Base-by-base conservation (phyloP, 2,329 filamentous ascomycete species). In the Leptoxyphium fumago region DNA sequence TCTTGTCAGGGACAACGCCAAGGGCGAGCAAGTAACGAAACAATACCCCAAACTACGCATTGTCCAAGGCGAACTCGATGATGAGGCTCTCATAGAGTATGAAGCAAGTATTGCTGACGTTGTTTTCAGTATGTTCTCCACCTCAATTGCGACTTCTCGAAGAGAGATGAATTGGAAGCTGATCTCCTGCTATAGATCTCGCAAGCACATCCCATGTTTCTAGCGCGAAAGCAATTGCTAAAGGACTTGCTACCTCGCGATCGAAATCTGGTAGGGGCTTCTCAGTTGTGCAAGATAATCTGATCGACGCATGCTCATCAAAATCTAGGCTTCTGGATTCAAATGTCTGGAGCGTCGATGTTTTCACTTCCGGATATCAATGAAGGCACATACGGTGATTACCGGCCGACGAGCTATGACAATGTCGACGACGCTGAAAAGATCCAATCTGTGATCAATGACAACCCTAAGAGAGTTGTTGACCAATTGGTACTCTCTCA, bases 401-500 rank as follows among this genome's bases (percentile, higher is more conserved):
- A 50, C 1, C 57, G 61, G 0, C 62, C 66, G 14, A 68, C 68
- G 45, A 58, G 65, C 1, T 79, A 75, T 58, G 63, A 77, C 54
- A 78, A 82, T 51, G 13, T 46, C 6, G 29, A 43, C 9, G 44
- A 43, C 26, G 29, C 40, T 10, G 40, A 39, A 6, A 43, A 43
- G 41, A 46, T 43, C 1, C 26, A 26, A 2, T 39, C 30, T 15
- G 17, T 46, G 10, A 46, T 46, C n/a, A 17, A 30, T 7, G 17
- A 46, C 9, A 43, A 46, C 28, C 44, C 44, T 14, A 38, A 34
- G 62, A 73, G 79, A 13, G 66, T 77, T 53, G 73, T 84, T 3
- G 82, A 87, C 60, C 73, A 76, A 55, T 67, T 82, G 26, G 72
- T 84, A n/a, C 62, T 80, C 0, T 63, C 56, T n/a, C n/a, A n/a